Evolutionary conservation across 2,329 filamentous ascomycete species (phyloP).

Genomic region (Fusarium mangiferae): DNA sequence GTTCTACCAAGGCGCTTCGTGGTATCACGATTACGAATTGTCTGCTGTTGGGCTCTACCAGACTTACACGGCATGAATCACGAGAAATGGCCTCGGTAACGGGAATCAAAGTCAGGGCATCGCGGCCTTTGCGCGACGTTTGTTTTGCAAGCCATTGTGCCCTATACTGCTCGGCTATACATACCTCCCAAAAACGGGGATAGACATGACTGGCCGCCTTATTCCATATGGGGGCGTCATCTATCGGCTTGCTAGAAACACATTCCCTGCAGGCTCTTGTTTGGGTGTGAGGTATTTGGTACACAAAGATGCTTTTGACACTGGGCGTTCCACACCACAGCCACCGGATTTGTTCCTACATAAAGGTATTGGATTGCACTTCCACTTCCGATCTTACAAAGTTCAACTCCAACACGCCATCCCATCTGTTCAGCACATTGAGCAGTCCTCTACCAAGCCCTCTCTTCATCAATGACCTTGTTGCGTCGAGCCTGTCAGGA

Average conservation of each 20-base stretch:
- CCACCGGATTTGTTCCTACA: neutral
- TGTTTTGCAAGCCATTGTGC: neutral
- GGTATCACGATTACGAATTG: conserved; percentile 21
- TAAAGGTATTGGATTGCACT: conserved; percentile 16
- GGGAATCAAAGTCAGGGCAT: neutral
- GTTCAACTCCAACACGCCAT: neutral
- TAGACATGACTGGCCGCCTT: conserved; percentile 19
- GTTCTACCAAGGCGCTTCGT: conserved; percentile 3
- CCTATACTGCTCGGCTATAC: conserved; percentile 3
- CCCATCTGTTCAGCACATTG: neutral
- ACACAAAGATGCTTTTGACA: neutral
- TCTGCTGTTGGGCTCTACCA: neutral
- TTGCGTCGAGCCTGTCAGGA: conserved; percentile 14
- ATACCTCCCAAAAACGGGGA: neutral
- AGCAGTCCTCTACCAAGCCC: neutral
- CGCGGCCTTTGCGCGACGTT: neutral
- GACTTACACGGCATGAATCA: conserved; percentile 17
- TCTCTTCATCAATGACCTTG: conserved; percentile 25
- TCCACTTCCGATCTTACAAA: conserved; percentile 9
- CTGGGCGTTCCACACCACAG: neutral
- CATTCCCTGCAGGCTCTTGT: neutral
- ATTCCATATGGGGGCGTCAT: neutral
- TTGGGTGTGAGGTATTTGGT: neutral
- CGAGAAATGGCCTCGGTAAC: neutral
- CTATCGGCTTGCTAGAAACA: neutral